These are phyloP conservation scores for Aureobasidium sp. DNA, from an alignment of 2,329 filamentous ascomycete species.

Conservation along the genomic window DNA sequence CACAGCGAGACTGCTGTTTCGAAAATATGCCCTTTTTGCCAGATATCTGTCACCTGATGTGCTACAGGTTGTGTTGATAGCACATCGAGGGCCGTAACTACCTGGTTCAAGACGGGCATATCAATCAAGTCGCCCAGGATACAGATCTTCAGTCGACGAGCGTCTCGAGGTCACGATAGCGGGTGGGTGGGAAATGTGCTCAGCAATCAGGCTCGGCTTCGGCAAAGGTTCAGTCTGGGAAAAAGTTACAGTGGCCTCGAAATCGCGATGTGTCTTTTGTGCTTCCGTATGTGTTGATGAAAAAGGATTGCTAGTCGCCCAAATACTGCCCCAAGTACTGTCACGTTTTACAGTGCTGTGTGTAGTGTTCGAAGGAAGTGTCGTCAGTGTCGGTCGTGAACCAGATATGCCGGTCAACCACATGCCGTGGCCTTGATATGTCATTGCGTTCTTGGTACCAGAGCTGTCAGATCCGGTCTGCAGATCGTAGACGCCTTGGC, in stretches of 20 bases:
- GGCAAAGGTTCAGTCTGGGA: not conserved
- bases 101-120: not conserved
- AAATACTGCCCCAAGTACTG: not conserved
- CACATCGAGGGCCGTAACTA: too few relatives aligned
- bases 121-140: conserved; percentile 1
- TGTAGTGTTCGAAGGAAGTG: not conserved
- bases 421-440: not conserved
- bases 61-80: too few relatives aligned
- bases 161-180: not conserved
- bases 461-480: not conserved
- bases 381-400: not conserved
- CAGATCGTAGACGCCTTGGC: conserved; percentile 4
- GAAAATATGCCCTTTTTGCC: too few relatives aligned
- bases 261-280: not conserved
- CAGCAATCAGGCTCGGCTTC: not conserved
- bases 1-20: too few relatives aligned
- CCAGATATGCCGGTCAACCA: not conserved
- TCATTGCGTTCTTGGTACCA: not conserved
- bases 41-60: too few relatives aligned
- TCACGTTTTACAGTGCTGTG: not conserved
- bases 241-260: not conserved
- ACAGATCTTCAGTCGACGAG: not conserved
- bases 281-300: not conserved
- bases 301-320: not conserved
- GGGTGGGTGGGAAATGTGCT: not conserved